Evolutionary conservation across 345 rosid genomes (phyloP).

Genomic region (Populus tremula): DNA sequence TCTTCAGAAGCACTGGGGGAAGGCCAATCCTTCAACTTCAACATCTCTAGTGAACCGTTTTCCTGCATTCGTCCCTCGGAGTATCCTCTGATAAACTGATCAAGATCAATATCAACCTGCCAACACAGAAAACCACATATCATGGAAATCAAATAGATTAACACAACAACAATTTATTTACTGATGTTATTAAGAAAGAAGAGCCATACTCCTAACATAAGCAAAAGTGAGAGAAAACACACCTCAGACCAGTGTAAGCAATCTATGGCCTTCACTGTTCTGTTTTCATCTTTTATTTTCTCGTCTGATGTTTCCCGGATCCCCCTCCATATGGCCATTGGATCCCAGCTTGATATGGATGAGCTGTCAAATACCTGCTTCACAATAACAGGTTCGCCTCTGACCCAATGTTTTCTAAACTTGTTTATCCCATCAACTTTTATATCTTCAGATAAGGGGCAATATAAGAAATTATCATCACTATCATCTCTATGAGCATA

Average conservation of each 20-base stretch:
- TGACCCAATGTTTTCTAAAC: conserved; percentile 77
- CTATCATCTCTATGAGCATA: conserved; percentile 57
- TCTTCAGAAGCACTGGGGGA: conserved; percentile 89
- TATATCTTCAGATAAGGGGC: conserved; percentile 52
- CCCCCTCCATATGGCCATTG: conserved; percentile 69
- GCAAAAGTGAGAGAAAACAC: conserved; percentile 16
- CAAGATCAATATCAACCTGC: conserved; percentile 77
- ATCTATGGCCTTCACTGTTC: conserved; percentile 68
- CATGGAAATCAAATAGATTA: conserved; percentile 11
- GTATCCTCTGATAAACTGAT: conserved; percentile 70
- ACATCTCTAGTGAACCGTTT: conserved; percentile 49
- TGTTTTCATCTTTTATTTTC: conserved; percentile 57
- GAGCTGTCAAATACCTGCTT: conserved; percentile 62
- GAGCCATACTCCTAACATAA: conserved; percentile 15
- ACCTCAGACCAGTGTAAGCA: conserved; percentile 84
- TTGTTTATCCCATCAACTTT: conserved; percentile 52
- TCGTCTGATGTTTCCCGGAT: conserved; percentile 70
- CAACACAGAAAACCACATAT: conserved; percentile 18
- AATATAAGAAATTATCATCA: conserved; percentile 59
- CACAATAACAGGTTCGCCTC: conserved; percentile 70
- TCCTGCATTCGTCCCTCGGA: conserved; percentile 49
- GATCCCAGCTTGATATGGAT: conserved; percentile 74
- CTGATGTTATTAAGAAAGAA: background rate
- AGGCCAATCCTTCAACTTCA: conserved; percentile 97
- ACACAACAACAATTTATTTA: conserved; percentile 4